These are phyloP conservation scores for Vitis hybrid DNA, from an alignment of 177 flowering plant genomes.

Conservation along the genomic window DNA sequence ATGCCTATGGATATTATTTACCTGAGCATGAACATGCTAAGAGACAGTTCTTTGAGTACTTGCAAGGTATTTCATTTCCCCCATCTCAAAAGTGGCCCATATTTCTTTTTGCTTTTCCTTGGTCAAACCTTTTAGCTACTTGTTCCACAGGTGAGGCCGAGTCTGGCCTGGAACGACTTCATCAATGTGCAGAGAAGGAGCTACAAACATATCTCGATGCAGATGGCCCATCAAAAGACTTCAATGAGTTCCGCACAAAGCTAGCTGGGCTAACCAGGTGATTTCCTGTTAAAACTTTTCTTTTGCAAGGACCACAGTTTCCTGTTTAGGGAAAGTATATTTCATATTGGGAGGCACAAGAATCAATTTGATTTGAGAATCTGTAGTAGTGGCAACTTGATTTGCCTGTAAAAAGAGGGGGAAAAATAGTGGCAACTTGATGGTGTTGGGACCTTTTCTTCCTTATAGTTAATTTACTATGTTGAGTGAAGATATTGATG, in stretches of 20 bases:
- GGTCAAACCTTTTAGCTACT: neutral
- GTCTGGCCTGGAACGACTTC: constrained; percentile 57
- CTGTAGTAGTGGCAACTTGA: too few relatives aligned
- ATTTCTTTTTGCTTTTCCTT: neutral
- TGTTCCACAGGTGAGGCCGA: constrained; percentile 54
- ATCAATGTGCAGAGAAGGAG: constrained; percentile 62
- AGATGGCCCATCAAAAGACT: constrained; percentile 37
- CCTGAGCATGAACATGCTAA: constrained; percentile 46
- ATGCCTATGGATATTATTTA: constrained; percentile 58
- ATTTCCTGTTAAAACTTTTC: neutral
- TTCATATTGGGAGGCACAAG: neutral
- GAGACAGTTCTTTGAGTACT: constrained; percentile 46
- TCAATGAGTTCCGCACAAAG: constrained; percentile 51
- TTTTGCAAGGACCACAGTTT: neutral
- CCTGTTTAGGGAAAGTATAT: neutral
- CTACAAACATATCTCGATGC: constrained; percentile 34
- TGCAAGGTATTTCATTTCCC: constrained; percentile 40
- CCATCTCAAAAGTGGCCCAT: neutral
- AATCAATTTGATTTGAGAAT: neutral
- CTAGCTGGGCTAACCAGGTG: constrained; percentile 55
- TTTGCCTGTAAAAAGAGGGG: too few relatives aligned
- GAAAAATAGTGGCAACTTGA: too few relatives aligned
- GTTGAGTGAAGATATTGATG: too few relatives aligned
- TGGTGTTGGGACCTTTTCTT: too few relatives aligned
- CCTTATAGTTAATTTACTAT: too few relatives aligned